A percentile compares a stretch with the other conserved stretches of the same genome.
phyloP scores from a whole-genome alignment of 2,329 filamentous ascomycete species.

The Knoxdaviesia proteae region DNA sequence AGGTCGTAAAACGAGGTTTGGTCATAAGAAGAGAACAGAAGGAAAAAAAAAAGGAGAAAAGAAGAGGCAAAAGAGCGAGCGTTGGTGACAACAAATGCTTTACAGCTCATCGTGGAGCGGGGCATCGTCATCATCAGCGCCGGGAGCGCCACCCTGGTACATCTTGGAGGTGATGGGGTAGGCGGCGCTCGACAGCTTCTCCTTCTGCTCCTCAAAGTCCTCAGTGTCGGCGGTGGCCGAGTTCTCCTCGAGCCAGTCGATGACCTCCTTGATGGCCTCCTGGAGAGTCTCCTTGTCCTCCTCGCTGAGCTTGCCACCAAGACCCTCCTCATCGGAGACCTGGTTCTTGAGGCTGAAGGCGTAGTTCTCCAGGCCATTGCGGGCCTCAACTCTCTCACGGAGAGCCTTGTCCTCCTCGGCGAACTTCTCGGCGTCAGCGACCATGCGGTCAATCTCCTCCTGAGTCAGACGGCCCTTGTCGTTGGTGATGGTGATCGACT shows the following conservation, averaged over 20 bases:
- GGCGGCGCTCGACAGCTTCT: conserved; percentile 91
- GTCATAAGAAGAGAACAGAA: not conserved
- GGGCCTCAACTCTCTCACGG: conserved; percentile 87
- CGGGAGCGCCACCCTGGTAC: conserved; percentile 48
- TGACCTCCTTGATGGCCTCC: conserved; percentile 90
- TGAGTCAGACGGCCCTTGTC: conserved; percentile 94
- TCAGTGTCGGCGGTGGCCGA: conserved; percentile 64
- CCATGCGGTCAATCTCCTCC: conserved; percentile 99
- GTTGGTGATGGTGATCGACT: conserved; percentile 98
- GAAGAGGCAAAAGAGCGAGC: not conserved
- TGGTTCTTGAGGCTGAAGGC: conserved; percentile 99
- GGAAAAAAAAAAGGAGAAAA: not conserved
- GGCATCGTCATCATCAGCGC: conserved; percentile 50
- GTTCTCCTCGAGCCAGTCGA: conserved; percentile 95
- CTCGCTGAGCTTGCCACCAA: conserved; percentile 94
- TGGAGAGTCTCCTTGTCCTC: conserved; percentile 95
- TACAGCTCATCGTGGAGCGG: conserved; percentile 64
- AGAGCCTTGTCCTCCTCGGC: conserved; percentile 98
- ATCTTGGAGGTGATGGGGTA: conserved; percentile 99
- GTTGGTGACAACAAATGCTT: conserved; percentile 10
- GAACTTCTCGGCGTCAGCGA: conserved; percentile 93
- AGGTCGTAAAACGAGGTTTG: too few relatives aligned
- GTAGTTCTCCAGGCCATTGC: conserved; percentile 97
- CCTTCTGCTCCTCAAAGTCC: conserved; percentile 99
- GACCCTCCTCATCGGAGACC: conserved; percentile 87